These are phyloP conservation scores for Tetragonia tetragonoides DNA, from an alignment of 148 eudicot species.

Conservation along the genomic window DNA sequence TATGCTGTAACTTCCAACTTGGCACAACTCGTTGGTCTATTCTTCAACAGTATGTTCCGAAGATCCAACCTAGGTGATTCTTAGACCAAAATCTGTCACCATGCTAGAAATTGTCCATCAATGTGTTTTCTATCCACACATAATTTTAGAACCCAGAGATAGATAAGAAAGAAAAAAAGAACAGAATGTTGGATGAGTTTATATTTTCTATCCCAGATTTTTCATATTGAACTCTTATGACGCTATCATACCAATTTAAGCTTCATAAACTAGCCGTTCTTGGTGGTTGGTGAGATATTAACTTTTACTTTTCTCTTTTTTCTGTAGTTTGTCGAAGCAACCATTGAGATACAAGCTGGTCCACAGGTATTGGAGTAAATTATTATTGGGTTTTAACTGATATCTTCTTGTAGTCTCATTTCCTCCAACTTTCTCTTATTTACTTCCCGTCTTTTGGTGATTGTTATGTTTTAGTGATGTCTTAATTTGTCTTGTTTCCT, in stretches of 20 bases:
- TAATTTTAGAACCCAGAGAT: not conserved
- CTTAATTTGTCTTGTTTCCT: not conserved
- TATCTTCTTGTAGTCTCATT: not conserved
- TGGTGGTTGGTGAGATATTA: constrained; percentile 7
- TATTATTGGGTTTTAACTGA: not conserved
- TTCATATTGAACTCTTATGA: not conserved
- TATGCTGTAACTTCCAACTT: too few relatives aligned
- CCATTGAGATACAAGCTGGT: constrained; percentile 60
- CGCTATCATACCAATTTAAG: not conserved
- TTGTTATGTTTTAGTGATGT: not conserved
- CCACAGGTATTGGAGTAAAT: constrained; percentile 44
- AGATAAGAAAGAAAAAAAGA: not conserved
- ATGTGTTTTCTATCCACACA: not conserved
- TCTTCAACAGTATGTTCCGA: too few relatives aligned
- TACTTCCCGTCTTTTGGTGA: not conserved
- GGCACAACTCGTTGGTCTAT: too few relatives aligned
- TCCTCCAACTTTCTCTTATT: not conserved
- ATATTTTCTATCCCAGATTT: not conserved
- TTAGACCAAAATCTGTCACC: too few relatives aligned
- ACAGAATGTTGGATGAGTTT: not conserved
- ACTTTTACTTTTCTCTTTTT: constrained; percentile 9
- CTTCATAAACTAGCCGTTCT: not conserved
- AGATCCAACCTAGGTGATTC: too few relatives aligned
- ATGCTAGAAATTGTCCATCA: too few relatives aligned
- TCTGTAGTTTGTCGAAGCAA: constrained; percentile 91